Base-by-base conservation (phyloP, 805 yeast genomes). In the Cephaloascus albidus region DNA sequence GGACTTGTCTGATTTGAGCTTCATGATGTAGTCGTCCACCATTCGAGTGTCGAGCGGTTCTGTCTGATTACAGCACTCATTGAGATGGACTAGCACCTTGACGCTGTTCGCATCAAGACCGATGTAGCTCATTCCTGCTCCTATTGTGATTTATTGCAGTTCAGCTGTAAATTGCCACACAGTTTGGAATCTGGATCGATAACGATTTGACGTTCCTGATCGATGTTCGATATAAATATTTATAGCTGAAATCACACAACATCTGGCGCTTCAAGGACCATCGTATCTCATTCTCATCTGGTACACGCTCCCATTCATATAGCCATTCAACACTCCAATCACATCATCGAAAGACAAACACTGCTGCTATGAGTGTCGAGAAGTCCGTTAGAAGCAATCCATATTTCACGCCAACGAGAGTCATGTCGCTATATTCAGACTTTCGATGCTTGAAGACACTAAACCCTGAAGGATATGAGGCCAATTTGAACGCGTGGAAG, bases 391-490 rank as follows among this genome's bases (percentile, higher is more conserved):
- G 12, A 12, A 8, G 10, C 10, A 23, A 23, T 23, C 12, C 28
- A 8, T 23, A 8, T 23, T 72, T 72, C 52, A 59, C 65, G 10
- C 45, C 51, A 5, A 48, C 65, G 8, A 54, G 80, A 19, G 52
- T 70, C 27, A 52, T 58, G 4, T 72, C 78, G n/a, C 57, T 74
- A 34, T 74, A 61, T 43, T 68, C 76, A 2, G 69, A 73, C 44
- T 74, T 71, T 45, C 45, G 57, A 8, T 54, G 63, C n/a, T 54
- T 74, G 23, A 55, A 58, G 40, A 69, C 64, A 10, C 36, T 54
- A 3, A 74, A 74, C 43, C 60, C 58, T 3, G 76, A 69, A 40
- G 80, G 80, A 4, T 72, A 59, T 40, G 62, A 54, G 18, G 79
- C 79, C 14, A 74, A 74, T 44, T 19, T 73, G 12, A 47, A 47